Evolutionary conservation across 2,329 filamentous ascomycete species (phyloP).

Genomic region (Helotiales sp.): DNA sequence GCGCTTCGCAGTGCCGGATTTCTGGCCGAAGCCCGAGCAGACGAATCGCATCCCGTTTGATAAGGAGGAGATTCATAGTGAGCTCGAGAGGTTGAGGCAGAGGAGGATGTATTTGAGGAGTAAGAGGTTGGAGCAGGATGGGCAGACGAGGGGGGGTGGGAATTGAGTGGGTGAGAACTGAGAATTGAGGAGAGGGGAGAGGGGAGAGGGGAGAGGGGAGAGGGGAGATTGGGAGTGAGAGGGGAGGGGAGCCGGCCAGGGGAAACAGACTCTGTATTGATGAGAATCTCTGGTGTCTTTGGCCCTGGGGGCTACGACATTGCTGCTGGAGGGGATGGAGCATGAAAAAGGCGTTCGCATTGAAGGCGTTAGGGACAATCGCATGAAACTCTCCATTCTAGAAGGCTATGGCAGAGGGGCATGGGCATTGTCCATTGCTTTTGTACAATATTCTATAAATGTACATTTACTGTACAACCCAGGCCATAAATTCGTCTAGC

Average conservation of each 20-base stretch:
- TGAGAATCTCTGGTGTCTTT: background rate
- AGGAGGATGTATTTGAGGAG: constrained; percentile 44
- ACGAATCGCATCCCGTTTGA: constrained; percentile 79
- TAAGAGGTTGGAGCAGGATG: constrained; percentile 41
- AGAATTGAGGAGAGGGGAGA: background rate
- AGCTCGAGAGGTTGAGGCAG: constrained; percentile 50
- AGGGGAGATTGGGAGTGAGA: background rate
- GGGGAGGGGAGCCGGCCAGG: background rate
- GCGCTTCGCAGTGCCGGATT: constrained; percentile 85
- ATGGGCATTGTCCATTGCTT: constrained; percentile 4
- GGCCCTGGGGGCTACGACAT: background rate
- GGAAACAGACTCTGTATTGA: background rate
- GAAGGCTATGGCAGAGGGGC: background rate
- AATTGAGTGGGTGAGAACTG: constrained; percentile 17
- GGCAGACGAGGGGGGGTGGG: constrained; percentile 4
- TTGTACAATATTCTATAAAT: constrained; percentile 27
- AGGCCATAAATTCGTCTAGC: background rate
- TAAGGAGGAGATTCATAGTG: constrained; percentile 79
- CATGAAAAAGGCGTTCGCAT: constrained; percentile 29
- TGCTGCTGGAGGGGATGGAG: background rate
- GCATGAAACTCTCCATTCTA: constrained; percentile 16
- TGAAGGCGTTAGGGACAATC: constrained; percentile 28
- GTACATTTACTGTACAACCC: constrained; percentile 23
- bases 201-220: background rate
- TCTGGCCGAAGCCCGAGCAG: constrained; percentile 87